A percentile compares a stretch with the other conserved stretches of the same genome.
These are phyloP conservation scores for Boehmeria nivea DNA, from an alignment of 306 rosid genomes.

Conservation along the genomic window DNA sequence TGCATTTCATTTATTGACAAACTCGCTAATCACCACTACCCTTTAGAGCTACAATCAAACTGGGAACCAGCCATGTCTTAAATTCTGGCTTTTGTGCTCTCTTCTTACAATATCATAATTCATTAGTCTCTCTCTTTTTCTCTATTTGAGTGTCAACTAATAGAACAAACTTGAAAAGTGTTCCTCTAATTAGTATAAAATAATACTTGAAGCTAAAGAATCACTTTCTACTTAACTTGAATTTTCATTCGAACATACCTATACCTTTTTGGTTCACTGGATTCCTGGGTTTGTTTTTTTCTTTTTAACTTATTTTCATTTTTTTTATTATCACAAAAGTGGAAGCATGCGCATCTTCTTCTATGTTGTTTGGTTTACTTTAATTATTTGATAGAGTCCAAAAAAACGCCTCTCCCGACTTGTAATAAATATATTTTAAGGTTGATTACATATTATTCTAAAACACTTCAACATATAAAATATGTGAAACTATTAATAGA, in stretches of 20 bases:
- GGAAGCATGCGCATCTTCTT: too few species aligned
- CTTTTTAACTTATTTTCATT: constrained; percentile 7
- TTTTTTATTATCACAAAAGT: neutral
- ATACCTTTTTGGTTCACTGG: constrained; percentile 38
- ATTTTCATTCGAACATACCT: neutral
- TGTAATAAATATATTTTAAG: too few species aligned
- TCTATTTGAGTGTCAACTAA: constrained; percentile 25
- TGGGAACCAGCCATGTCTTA: constrained; percentile 33
- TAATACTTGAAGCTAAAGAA: constrained; percentile 24
- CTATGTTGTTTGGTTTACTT: too few species aligned
- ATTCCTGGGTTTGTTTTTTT: constrained; percentile 54
- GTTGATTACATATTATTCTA: too few species aligned
- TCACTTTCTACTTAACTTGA: constrained; percentile 23
- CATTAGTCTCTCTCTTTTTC: too few species aligned
- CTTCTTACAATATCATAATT: constrained; percentile 30
- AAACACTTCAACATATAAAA: too few species aligned
- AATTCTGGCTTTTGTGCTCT: constrained; percentile 48
- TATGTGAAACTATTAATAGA: too few species aligned
- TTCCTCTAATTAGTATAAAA: constrained; percentile 24
- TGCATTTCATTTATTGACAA: neutral
- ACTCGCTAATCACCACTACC: too few species aligned
- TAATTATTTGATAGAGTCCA: too few species aligned
- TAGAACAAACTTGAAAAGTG: constrained; percentile 20
- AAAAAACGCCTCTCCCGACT: too few species aligned
- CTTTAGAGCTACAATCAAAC: constrained; percentile 21